phyloP scores from a whole-genome alignment of 1,139 yeast genomes.

The Scheffersomyces lignicola region DNA sequence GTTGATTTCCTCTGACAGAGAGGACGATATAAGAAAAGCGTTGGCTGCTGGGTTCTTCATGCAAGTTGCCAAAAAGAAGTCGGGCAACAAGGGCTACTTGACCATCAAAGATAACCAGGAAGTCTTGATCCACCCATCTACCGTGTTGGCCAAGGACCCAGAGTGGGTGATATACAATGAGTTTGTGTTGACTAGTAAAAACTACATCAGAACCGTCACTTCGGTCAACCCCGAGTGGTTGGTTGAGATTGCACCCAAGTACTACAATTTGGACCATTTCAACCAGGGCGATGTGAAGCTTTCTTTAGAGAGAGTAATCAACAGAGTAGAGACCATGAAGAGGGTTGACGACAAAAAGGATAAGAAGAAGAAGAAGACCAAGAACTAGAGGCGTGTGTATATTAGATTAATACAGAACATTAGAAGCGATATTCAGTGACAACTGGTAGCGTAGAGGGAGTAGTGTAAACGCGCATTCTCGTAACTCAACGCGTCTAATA shows the following conservation, averaged over 20 bases:
- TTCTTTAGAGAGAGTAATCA: slow-evolving; percentile 69
- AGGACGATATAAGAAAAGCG: slow-evolving; percentile 81
- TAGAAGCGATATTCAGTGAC: too few species aligned
- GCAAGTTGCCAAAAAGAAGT: slow-evolving; percentile 92
- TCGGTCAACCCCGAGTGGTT: slow-evolving; percentile 90
- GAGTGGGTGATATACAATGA: slow-evolving; percentile 96
- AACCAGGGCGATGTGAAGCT: slow-evolving; percentile 81
- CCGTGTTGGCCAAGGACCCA: slow-evolving; percentile 79
- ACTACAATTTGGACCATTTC: slow-evolving; percentile 74
- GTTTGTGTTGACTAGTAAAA: slow-evolving; percentile 89
- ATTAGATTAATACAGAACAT: not conserved
- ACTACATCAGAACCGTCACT: slow-evolving; percentile 94
- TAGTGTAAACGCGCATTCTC: too few species aligned
- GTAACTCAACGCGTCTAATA: too few species aligned
- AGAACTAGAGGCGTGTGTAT: slow-evolving; percentile 1
- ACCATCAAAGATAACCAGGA: slow-evolving; percentile 97
- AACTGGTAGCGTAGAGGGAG: too few species aligned
- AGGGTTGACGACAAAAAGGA: slow-evolving; percentile 31
- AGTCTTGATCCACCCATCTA: slow-evolving; percentile 89
- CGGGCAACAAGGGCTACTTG: slow-evolving; percentile 70
- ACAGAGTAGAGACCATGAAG: slow-evolving; percentile 46
- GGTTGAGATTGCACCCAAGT: slow-evolving; percentile 81
- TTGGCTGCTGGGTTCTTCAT: slow-evolving; percentile 92
- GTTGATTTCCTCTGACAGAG: slow-evolving; percentile 67
- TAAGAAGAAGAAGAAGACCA: slow-evolving; percentile 4